These are phyloP conservation scores for Citrullus colocynthis DNA, from an alignment of 306 rosid genomes.

Conservation along the genomic window DNA sequence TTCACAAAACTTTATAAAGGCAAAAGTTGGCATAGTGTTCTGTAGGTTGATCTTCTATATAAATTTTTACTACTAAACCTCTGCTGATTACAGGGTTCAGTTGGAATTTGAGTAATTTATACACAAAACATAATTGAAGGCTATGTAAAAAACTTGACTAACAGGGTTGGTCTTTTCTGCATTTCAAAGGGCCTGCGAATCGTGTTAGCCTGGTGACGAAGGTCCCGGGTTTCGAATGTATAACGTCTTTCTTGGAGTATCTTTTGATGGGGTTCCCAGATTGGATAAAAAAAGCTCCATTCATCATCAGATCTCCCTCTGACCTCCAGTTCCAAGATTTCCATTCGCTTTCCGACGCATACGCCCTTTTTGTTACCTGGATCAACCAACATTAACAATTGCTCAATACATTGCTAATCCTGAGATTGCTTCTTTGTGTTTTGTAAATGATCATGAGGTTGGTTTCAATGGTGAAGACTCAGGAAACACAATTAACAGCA, in stretches of 20 bases:
- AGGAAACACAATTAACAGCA: not conserved
- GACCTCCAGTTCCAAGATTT: conserved; percentile 43
- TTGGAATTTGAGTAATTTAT: not conserved
- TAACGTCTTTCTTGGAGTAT: not conserved
- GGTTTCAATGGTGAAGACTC: not conserved
- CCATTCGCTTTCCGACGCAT: conserved; percentile 32
- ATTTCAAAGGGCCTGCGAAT: conserved; percentile 26
- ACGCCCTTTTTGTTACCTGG: conserved; percentile 44
- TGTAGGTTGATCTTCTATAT: not conserved
- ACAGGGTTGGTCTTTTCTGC: not conserved
- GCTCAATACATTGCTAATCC: not conserved
- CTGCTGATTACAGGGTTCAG: not conserved
- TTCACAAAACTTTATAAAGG: not conserved
- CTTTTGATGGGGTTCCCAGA: conserved; percentile 18
- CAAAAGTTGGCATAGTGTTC: not conserved
- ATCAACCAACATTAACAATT: not conserved
- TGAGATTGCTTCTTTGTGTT: not conserved
- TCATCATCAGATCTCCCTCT: conserved; percentile 32
- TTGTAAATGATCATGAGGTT: not conserved
- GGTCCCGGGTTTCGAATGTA: conserved; percentile 24
- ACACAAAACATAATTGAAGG: too few relatives aligned
- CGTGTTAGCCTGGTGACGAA: conserved; percentile 25
- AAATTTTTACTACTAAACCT: not conserved
- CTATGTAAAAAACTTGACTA: not conserved
- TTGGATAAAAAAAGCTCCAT: conserved; percentile 34